Conservation (phyloP, 2,329 filamentous ascomycete species). For the Aspergillus arachidicola region DNA sequence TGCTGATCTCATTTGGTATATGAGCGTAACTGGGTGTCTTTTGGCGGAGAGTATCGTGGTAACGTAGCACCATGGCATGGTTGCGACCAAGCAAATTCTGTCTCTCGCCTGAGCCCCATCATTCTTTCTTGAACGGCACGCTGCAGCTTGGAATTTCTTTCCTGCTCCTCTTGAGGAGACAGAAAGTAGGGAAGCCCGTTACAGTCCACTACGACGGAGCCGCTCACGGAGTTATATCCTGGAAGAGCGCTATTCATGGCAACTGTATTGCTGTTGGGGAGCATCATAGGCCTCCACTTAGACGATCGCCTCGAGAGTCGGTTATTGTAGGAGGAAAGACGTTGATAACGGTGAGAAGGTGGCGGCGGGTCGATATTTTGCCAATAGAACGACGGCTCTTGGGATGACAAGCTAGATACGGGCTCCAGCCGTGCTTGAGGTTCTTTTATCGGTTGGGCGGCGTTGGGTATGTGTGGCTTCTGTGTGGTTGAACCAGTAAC, state of each 20-base stretch:
- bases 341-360: neutral
- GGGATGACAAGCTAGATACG: conserved; percentile 4
- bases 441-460: neutral
- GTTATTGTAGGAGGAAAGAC: neutral
- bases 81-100: conserved; percentile 26
- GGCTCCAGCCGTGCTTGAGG: neutral
- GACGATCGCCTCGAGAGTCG: neutral
- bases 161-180: conserved; percentile 28
- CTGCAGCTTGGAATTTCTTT: conserved; percentile 20
- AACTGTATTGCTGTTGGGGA: neutral
- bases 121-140: conserved; percentile 29
- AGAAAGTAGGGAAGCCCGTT: conserved; percentile 28
- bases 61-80: conserved; percentile 9
- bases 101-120: conserved; percentile 26
- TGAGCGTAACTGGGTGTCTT: neutral
- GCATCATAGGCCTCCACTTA: conserved; percentile 4
- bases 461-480: neutral
- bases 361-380: conserved; percentile 11
- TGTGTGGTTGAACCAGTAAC: neutral
- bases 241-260: conserved; percentile 15
- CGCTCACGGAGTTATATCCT: conserved; percentile 30
- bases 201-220: conserved; percentile 28
- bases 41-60: conserved; percentile 19
- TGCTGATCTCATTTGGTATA: neutral
- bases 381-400: conserved; percentile 12